These are phyloP conservation scores for Suillus ampliporus DNA, from an alignment of 768 basidiomycete genomes.

Conservation along the genomic window DNA sequence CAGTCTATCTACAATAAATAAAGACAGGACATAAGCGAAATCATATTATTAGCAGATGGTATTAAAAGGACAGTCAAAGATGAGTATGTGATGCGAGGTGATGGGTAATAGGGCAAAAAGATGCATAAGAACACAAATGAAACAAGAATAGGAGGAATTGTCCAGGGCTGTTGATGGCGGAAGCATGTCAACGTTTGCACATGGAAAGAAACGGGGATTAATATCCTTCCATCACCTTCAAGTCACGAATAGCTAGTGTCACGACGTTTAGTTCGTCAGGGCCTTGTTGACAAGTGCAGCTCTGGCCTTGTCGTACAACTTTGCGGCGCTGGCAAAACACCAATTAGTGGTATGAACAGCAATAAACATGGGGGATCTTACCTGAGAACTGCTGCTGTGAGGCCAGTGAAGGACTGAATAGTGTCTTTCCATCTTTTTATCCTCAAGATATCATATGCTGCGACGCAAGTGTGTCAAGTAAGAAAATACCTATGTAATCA, in stretches of 20 bases:
- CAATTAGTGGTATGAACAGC: conserved; percentile 8
- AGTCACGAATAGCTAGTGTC: background rate
- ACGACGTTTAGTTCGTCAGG: conserved; percentile 21
- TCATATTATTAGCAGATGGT: background rate
- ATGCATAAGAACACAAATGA: conserved; percentile 8
- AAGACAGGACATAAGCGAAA: background rate
- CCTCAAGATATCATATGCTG: conserved; percentile 83
- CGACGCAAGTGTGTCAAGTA: conserved; percentile 1
- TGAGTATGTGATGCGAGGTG: background rate
- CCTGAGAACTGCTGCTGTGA: conserved; percentile 78
- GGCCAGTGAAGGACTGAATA: conserved; percentile 68
- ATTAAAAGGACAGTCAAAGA: background rate
- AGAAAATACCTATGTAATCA: conserved; percentile 25
- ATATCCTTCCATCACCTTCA: conserved; percentile 3
- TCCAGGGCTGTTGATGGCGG: background rate
- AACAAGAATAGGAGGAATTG: background rate
- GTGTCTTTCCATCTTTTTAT: conserved; percentile 64
- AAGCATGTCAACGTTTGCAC: background rate
- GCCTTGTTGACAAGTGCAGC: conserved; percentile 59
- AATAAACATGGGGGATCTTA: conserved; percentile 36
- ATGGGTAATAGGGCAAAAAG: conserved; percentile 3
- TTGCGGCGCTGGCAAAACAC: conserved; percentile 58
- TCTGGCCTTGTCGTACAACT: conserved; percentile 77
- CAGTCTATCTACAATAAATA: background rate
- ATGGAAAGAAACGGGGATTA: background rate